Evolutionary conservation across 2,329 filamentous ascomycete genomes (phyloP), one percentile per base, ranked within the genome.

Genomic region (Trematosphaeria pertusa): DNA sequence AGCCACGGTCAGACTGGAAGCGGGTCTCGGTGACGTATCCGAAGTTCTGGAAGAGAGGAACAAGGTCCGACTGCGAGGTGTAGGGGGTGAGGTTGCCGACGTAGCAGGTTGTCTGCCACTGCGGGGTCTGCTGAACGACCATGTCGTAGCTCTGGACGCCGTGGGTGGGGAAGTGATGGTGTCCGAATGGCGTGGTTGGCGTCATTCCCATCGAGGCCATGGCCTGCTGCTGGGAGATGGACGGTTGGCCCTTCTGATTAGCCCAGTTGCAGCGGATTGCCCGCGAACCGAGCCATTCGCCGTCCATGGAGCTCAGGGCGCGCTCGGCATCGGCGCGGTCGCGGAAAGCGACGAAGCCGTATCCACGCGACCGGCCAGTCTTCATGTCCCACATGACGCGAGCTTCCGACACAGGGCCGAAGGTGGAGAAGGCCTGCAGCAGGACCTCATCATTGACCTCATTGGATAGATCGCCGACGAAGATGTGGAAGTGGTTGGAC

Each of bases 381-480:
- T 99, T 99, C 94, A 99, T 99, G 73, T 99, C 94, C 94, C 94
- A 99, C 94, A 99, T 99, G 56, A 99, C 94, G 65, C 94, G 91
- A 50, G 94, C 94, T 75, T 99, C 94, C 2, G 94, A 99, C 37
- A 99, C 92, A 10, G 87, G 90, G 31, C 94, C 94, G 72, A 97
- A 99, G 34, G 91, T 91, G 37, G 91, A 95, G 75, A 99, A 99
- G 10, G 94, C 94, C 74, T 97, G 92, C 12, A 88, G 80, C 17
- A 99, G 82, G 41, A 97, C 85, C 68, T 99, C 94, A 64, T 99
- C 94, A 64, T 99, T 99, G 72, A 99, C 94, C 74, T 99, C 94
- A 68, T 99, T 99, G 63, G 92, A 97, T 46, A 99, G 77, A 70
- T 99, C 94, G 52, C 94, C 94, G 46, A 99, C 94, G 61, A 99